Conservation (phyloP, 2,329 filamentous ascomycete species). For the Exophiala xenobiotica region DNA sequence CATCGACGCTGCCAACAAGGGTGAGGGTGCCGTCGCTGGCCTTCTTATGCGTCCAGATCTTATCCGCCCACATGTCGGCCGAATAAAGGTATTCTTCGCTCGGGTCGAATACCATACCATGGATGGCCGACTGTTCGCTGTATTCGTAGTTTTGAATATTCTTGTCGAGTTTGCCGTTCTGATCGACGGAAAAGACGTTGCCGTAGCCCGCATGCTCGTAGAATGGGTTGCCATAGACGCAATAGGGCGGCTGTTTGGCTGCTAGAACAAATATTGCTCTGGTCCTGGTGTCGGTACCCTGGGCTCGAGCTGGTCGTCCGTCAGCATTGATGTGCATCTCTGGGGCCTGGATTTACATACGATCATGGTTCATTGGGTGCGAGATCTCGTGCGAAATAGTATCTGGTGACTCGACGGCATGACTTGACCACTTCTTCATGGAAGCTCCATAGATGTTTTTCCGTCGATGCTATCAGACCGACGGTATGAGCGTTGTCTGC, state of each 20-base stretch:
- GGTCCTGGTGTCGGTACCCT: conserved; percentile 71
- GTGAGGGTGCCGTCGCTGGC: conserved; percentile 60
- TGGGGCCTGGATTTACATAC: too few species aligned
- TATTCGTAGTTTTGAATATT: conserved; percentile 51
- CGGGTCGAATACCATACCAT: conserved; percentile 50
- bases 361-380: conserved; percentile 72
- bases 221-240: conserved; percentile 87
- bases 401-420: conserved; percentile 70
- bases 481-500: background rate
- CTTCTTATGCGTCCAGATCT: conserved; percentile 79
- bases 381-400: conserved; percentile 74
- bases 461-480: conserved; percentile 63
- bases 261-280: conserved; percentile 86
- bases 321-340: conserved; percentile 12
- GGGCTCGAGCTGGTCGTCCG: conserved; percentile 45
- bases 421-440: conserved; percentile 92
- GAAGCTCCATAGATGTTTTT: conserved; percentile 86
- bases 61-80: conserved; percentile 49
- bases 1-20: conserved; percentile 70
- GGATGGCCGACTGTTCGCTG: conserved; percentile 45
- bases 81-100: conserved; percentile 49
- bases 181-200: conserved; percentile 60
- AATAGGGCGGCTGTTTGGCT: conserved; percentile 72
- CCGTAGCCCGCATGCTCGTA: conserved; percentile 81
- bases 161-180: conserved; percentile 41